Evolutionary conservation across 2,329 filamentous ascomycete species (phyloP).

Genomic region (Pseudogymnoascus sp.): DNA sequence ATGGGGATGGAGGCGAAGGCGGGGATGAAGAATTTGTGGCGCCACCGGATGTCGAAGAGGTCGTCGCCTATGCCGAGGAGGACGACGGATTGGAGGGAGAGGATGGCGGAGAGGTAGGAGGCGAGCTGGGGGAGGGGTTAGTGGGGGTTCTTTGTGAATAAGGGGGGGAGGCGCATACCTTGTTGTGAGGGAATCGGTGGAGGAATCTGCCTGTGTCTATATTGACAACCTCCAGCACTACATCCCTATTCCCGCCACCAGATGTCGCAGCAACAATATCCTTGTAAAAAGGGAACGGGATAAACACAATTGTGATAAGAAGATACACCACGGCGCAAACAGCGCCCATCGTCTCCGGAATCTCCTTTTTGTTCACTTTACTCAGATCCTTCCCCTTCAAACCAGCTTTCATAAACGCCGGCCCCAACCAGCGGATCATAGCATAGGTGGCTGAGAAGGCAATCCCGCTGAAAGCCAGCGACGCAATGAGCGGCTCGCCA

Average conservation of each 20-base stretch:
- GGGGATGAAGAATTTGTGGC: conserved; percentile 97
- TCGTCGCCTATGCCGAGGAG: conserved; percentile 92
- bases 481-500: conserved; percentile 82
- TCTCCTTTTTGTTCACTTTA: conserved; percentile 65
- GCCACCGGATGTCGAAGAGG: conserved; percentile 95
- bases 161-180: conserved; percentile 45
- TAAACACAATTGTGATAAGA: conserved; percentile 79
- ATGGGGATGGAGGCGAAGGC: conserved; percentile 89
- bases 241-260: conserved; percentile 83
- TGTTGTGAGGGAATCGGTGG: conserved; percentile 89
- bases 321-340: conserved; percentile 90
- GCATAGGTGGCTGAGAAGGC: conserved; percentile 76
- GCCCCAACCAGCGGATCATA: conserved; percentile 87
- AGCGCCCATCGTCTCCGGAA: conserved; percentile 94
- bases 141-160: not conserved
- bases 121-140: conserved; percentile 56
- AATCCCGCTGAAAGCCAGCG: conserved; percentile 74
- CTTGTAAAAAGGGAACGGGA: conserved; percentile 96
- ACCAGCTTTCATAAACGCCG: conserved; percentile 78
- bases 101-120: conserved; percentile 87
- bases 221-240: conserved; percentile 45
- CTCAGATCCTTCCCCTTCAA: conserved; percentile 85
- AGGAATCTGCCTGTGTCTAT: conserved; percentile 71
- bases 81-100: conserved; percentile 83
- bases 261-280: conserved; percentile 93